Percentiles rank a stretch among this genome's conserved stretches.
phyloP scores from a whole-genome alignment of 768 basidiomycete species.

The button mushroom (Agaricus bisporus) region DNA sequence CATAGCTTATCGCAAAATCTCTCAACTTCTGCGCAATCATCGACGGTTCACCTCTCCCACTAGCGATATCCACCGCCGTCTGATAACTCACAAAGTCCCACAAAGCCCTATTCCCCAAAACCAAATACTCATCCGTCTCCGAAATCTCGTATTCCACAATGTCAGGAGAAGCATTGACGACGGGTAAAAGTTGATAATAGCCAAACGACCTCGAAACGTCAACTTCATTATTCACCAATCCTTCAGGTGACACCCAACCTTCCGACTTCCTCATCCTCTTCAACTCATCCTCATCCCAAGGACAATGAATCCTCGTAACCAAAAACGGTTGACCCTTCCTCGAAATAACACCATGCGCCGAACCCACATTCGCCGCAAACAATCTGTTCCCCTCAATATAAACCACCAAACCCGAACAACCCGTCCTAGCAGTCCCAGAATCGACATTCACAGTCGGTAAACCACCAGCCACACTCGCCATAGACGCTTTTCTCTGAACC shows the following conservation, averaged over 20 bases:
- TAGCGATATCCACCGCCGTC: slow-evolving; percentile 93
- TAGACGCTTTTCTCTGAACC: slow-evolving; percentile 68
- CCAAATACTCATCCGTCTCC: slow-evolving; percentile 91
- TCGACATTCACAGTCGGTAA: slow-evolving; percentile 30
- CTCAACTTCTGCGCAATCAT: slow-evolving; percentile 95
- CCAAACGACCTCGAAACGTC: slow-evolving; percentile 94
- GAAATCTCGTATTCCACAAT: slow-evolving; percentile 63
- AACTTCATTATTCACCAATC: slow-evolving; percentile 86
- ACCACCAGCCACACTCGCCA: slow-evolving; percentile 38
- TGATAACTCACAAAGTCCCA: slow-evolving; percentile 96
- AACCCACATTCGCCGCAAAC: slow-evolving; percentile 87
- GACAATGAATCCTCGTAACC: slow-evolving; percentile 81
- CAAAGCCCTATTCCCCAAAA: slow-evolving; percentile 86
- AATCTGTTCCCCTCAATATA: slow-evolving; percentile 77
- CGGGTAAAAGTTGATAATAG: slow-evolving; percentile 82
- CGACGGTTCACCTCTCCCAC: slow-evolving; percentile 66
- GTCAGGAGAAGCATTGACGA: slow-evolving; percentile 86
- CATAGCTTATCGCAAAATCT: slow-evolving; percentile 96
- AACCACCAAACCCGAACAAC: slow-evolving; percentile 81
- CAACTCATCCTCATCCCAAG: slow-evolving; percentile 82
- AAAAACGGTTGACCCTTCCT: slow-evolving; percentile 65
- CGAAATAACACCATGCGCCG: slow-evolving; percentile 83
- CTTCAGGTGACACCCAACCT: slow-evolving; percentile 90
- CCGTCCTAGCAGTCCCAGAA: slow-evolving; percentile 52
- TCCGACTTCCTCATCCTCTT: slow-evolving; percentile 85